Conservation (phyloP, 345 rosid genomes). For the Punica granatum region DNA sequence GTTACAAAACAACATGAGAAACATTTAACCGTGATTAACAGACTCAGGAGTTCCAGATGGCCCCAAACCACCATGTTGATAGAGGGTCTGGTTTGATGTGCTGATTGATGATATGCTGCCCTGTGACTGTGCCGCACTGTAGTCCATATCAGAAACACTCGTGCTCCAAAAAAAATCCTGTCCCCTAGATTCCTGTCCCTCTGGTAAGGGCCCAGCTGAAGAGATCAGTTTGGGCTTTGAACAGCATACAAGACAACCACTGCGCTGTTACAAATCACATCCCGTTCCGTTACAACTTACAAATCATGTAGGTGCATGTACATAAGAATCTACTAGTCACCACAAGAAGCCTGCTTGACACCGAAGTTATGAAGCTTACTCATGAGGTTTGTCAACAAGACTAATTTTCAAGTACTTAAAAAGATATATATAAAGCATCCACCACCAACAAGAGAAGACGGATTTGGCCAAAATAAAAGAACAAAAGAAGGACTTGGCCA, state of each 20-base stretch:
- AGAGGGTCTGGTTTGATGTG: constrained; percentile 42
- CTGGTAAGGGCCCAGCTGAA: constrained; percentile 24
- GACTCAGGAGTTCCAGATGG: constrained; percentile 39
- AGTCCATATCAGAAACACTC: constrained; percentile 63
- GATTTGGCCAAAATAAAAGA: too few relatives aligned
- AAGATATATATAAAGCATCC: too few relatives aligned
- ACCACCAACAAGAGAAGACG: too few relatives aligned
- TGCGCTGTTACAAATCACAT: constrained; percentile 71
- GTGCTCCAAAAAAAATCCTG: constrained; percentile 43
- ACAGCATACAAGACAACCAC: constrained; percentile 81
- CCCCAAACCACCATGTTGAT: constrained; percentile 27
- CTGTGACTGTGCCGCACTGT: constrained; percentile 51
- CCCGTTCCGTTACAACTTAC: constrained; percentile 10
- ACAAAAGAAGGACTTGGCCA: too few relatives aligned
- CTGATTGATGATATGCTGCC: constrained; percentile 61
- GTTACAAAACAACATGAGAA: constrained; percentile 8
- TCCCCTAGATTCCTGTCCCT: constrained; percentile 18
- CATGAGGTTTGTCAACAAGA: neutral
- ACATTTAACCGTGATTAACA: constrained; percentile 63
- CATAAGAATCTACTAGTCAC: constrained; percentile 13
- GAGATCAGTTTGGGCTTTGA: constrained; percentile 25
- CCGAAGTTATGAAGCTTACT: neutral
- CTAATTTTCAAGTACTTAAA: too few relatives aligned
- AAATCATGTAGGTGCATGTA: constrained; percentile 20
- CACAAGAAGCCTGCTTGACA: neutral